Base-by-base conservation (phyloP, 2,329 filamentous ascomycete species). In the Spiromastix sp. region DNA sequence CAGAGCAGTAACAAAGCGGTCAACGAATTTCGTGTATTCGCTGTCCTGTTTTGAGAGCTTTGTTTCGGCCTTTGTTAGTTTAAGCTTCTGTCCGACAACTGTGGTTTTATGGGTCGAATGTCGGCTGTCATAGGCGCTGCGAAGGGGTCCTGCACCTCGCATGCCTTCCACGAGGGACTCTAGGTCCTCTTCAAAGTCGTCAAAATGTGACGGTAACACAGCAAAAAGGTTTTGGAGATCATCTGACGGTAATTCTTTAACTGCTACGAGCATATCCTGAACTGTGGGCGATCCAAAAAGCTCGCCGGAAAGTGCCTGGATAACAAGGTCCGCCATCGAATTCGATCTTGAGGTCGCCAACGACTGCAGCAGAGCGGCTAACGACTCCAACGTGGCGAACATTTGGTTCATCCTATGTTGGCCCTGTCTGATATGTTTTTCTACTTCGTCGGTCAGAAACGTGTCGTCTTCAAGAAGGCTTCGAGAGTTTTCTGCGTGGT, bases 51-150 rank as follows among this genome's bases (percentile, higher is more conserved):
- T 59, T 0, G 72, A 69, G 3, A 76, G 54, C 5, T 66, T 60
- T 2, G 68, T 64, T 47, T 70, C 72, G 37, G 70, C 67, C 49
- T 72, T 75, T 53, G 66, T 73, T 15, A 77, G 57, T 34, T 70
- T 65, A 13, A 77, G 68, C 42, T 74, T 73, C 43, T 76, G 70
- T 12, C 72, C 69, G 2, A 76, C 65, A n/a, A 77, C 61, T 0
- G 72, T 75, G 3, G 73, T 74, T 38, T 70, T 61, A 4, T 73
- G 52, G 12, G 66, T 68, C 4, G 69, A 66, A 44, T 68, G 67
- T 27, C 80, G 78, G 8, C 80, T 70, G 47, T 79, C 79, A 55
- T 91, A 82, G 52, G 79, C 80, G 59, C 79, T 93, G 42, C 79
- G 77, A 19, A 93, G 67, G 3, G 67, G 58, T 24, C 63, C 64